Evolutionary conservation across 2,329 filamentous ascomycete genomes (phyloP).

Genomic region (Aspergillus oerlinghausenensis): DNA sequence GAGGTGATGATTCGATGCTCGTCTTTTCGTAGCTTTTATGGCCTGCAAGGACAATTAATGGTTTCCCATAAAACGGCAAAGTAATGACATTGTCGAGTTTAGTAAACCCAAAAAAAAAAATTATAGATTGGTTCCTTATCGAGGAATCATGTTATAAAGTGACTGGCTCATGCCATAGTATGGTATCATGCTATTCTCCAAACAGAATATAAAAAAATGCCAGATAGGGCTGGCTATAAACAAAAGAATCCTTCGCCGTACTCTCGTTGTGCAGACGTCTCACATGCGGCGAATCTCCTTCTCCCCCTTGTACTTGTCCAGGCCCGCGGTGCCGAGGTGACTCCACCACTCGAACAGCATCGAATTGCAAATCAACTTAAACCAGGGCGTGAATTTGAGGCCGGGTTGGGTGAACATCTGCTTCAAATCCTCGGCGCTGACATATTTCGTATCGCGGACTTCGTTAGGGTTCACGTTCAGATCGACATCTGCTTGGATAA

Average conservation of each 20-base stretch:
- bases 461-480: slow-evolving; percentile 75
- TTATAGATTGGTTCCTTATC: neutral
- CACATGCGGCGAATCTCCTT: slow-evolving; percentile 81
- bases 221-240: neutral
- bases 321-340: slow-evolving; percentile 66
- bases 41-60: neutral
- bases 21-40: neutral
- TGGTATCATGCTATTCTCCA: slow-evolving; percentile 8
- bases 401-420: slow-evolving; percentile 74
- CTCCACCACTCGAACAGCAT: slow-evolving; percentile 99
- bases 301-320: slow-evolving; percentile 84
- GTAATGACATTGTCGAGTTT: neutral
- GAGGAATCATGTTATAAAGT: slow-evolving; percentile 3
- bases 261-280: slow-evolving; percentile 4
- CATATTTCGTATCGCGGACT: slow-evolving; percentile 78
- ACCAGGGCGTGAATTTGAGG: slow-evolving; percentile 94
- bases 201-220: neutral
- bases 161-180: slow-evolving; percentile 7
- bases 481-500: slow-evolving; percentile 92
- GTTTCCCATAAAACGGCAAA: neutral
- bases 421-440: slow-evolving; percentile 76
- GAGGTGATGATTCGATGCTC: neutral
- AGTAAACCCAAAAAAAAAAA: neutral
- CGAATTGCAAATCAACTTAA: slow-evolving; percentile 96
- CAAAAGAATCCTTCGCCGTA: neutral